A percentile compares a stretch with the other conserved stretches of the same genome.
Evolutionary conservation across 768 basidiomycete species (phyloP).

Genomic region (Tephrocybe sp.): DNA sequence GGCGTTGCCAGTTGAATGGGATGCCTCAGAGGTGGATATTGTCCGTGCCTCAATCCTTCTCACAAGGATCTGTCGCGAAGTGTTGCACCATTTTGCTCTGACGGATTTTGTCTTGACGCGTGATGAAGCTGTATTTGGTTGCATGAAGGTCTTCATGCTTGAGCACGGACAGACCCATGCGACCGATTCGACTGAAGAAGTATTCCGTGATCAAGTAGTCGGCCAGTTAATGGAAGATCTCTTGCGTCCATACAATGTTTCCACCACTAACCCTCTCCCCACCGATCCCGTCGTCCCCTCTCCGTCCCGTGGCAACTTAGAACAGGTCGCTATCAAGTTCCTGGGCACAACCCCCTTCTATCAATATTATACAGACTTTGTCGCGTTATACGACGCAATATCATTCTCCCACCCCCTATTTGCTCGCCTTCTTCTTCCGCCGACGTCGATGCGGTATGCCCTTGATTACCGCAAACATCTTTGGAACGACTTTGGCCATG

Average conservation of each 20-base stretch:
- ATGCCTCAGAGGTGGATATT: constrained; percentile 77
- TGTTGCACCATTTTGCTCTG: constrained; percentile 43
- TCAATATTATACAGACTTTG: constrained; percentile 91
- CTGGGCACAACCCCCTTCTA: constrained; percentile 84
- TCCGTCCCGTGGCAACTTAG: constrained; percentile 36
- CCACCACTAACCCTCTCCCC: constrained; percentile 22
- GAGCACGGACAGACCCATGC: constrained; percentile 72
- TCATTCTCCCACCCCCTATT: constrained; percentile 85
- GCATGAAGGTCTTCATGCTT: constrained; percentile 96
- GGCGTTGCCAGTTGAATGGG: constrained; percentile 68
- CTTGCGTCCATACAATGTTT: constrained; percentile 52
- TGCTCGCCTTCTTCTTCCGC: constrained; percentile 70
- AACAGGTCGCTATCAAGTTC: constrained; percentile 54
- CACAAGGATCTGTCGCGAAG: constrained; percentile 47
- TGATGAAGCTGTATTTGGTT: constrained; percentile 66
- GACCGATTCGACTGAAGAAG: constrained; percentile 54
- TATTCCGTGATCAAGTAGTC: constrained; percentile 79
- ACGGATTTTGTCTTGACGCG: constrained; percentile 42
- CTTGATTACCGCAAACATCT: constrained; percentile 81
- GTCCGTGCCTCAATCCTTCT: constrained; percentile 69
- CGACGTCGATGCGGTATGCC: constrained; percentile 74
- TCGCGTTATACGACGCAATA: constrained; percentile 87
- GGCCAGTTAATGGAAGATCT: constrained; percentile 57
- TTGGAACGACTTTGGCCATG: constrained; percentile 78
- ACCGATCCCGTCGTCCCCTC: constrained; percentile 17